Base-by-base conservation (phyloP, 140 eudicot species). In the Bidens hawaiensis region DNA sequence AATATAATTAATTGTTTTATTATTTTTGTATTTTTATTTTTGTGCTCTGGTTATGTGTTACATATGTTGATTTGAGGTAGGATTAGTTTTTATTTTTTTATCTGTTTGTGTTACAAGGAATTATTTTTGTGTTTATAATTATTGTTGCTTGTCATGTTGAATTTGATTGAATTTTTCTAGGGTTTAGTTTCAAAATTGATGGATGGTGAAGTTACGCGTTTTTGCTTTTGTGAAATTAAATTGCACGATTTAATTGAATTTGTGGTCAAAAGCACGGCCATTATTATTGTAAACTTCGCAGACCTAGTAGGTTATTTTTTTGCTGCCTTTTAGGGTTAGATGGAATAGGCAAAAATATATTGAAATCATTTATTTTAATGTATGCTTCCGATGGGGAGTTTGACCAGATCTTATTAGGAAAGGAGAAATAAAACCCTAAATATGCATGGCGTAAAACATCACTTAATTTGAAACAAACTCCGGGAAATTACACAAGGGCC, bases 161-260 rank as follows among this genome's bases (percentile, higher is more conserved):
- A 52, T 65, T 65, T 69, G 65, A 16, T 42, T 46, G 23, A 11
- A 38, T 15, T 75, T 74, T 60, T 28, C 16, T 47, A 21, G 79
- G 83, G 73, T 23, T 74, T 74, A 75, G 64, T 52, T 50, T 55
- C 64, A 55, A 58, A 59, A 51, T 25, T 59, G 60, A 42, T 60
- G 18, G 75, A 63, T 67, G 72, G 25, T 43, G 60, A 33, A 23
- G 63, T 50, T 27, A 36, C 42, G 19, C 52, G 69, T 24, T 30
- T 1, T 10, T 55, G n/a, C n/a, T 46, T 38, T 24, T 40, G 22
- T 21, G 10, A 36, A 43, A 41, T n/a, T 13, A 13, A 10, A 26
- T 2, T 64, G 64, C 64, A 27, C 18, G 53, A 61, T 69, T 28
- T 33, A 19, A 28, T 46, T 34, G 24, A 52, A 48, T 60, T 67